Base-by-base conservation (phyloP, 768 basidiomycete species). In the Boletellus ananas region DNA sequence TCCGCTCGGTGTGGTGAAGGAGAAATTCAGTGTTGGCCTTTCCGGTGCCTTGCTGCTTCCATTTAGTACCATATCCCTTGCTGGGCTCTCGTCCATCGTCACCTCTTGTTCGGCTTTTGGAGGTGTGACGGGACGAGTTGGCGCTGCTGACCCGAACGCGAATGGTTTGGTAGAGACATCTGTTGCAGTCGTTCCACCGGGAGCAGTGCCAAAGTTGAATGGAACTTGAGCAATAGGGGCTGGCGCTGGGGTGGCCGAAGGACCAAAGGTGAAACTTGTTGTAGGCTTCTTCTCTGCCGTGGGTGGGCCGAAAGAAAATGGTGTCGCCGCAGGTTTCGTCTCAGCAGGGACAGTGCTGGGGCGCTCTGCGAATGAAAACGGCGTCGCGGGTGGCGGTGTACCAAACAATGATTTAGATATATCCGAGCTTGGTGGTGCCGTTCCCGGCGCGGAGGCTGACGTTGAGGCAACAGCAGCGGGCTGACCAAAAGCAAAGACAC, bases 81-180 rank as follows among this genome's bases (percentile, higher is more conserved):
- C 81, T 1, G 88, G 88, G 56, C 88, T 90, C 66, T 90, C 88
- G 35, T 90, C 88, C 88, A 90, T 90, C 49, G 70, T 79, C 56
- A 85, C 79, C 51, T 87, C 87, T 43, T 83, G 77, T 39, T 83
- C 84, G 31, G 73, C 72, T 49, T 74, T 80, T 3, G 87, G 87
- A 10, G 86, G 85, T 0, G 86, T 88, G 6, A 72, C 68, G n/a
- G 85, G 74, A 18, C 83, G 73, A 23, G 72, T 65, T 38, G 66
- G 39, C 11, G 70, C 56, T 12, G 74, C 50, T 29, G 70, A 54
- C 31, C 80, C 81, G 51, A 87, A 86, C 13, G 71, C 36, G 53
- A 87, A 85, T 11, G 77, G 63, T 56, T 81, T 81, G 46, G 63
- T 73, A 6, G 79, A 70, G 9, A 71, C 70, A 53, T 77, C 74